phyloP scores from a whole-genome alignment of 2,329 filamentous ascomycete species.

The Nakataea oryzae region DNA sequence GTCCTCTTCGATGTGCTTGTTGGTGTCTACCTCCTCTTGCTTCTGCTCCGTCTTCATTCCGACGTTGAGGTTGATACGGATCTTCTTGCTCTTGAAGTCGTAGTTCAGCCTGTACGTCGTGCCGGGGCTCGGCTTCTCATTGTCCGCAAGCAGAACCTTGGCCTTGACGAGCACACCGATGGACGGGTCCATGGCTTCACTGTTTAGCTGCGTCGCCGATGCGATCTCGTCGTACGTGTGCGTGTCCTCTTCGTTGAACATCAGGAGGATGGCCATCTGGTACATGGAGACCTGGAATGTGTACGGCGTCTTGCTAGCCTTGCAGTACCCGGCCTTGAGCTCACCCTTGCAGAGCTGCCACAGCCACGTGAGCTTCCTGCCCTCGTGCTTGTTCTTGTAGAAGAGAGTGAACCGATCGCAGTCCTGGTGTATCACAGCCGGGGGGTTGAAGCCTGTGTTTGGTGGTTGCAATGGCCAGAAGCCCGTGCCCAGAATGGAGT shows the following conservation, averaged over 20 bases:
- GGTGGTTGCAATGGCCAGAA: slow-evolving; percentile 93
- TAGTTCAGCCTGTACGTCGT: slow-evolving; percentile 81
- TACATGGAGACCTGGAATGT: slow-evolving; percentile 97
- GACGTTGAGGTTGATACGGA: slow-evolving; percentile 92
- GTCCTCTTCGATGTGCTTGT: slow-evolving; percentile 99
- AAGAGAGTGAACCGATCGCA: slow-evolving; percentile 84
- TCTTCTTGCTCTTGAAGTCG: slow-evolving; percentile 97
- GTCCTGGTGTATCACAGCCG: slow-evolving; percentile 72
- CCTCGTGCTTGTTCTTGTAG: slow-evolving; percentile 94
- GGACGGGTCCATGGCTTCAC: slow-evolving; percentile 78
- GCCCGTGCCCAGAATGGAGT: slow-evolving; percentile 87
- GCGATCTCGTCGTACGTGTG: slow-evolving; percentile 83
- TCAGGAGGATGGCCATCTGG: slow-evolving; percentile 89
- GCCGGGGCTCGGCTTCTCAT: slow-evolving; percentile 65
- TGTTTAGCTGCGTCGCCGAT: slow-evolving; percentile 66
- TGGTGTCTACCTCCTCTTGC: slow-evolving; percentile 91
- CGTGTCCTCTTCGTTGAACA: slow-evolving; percentile 87
- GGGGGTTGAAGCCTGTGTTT: slow-evolving; percentile 79
- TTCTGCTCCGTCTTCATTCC: slow-evolving; percentile 92
- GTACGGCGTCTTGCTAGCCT: slow-evolving; percentile 79
- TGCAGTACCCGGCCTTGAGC: slow-evolving; percentile 87
- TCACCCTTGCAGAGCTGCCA: slow-evolving; percentile 99
- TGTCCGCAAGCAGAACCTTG: slow-evolving; percentile 55
- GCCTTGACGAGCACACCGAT: slow-evolving; percentile 84
- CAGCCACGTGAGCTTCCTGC: slow-evolving; percentile 92